phyloP scores from a whole-genome alignment of 2,329 filamentous ascomycete species.

The Trichophyton benhamiae region DNA sequence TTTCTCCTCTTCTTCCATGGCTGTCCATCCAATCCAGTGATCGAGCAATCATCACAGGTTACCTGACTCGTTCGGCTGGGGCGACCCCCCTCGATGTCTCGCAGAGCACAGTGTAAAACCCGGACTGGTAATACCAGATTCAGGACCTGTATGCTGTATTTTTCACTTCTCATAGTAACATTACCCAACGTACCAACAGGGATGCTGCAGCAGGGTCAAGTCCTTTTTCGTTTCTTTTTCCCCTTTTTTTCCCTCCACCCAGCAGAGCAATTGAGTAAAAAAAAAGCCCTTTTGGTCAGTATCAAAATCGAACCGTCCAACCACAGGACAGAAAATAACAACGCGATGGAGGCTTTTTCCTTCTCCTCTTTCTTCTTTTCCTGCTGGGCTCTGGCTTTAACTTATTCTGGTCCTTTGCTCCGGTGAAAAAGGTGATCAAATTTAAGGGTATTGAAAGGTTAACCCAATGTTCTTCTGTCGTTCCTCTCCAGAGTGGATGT shows the following conservation, averaged over 20 bases:
- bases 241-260: background rate
- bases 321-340: background rate
- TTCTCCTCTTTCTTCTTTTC: too few species aligned
- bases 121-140: too few species aligned
- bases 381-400: background rate
- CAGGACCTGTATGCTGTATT: too few species aligned
- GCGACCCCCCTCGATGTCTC: too few species aligned
- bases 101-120: too few species aligned
- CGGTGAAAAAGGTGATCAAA: background rate
- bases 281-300: background rate
- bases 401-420: constrained; percentile 1
- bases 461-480: background rate
- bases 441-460: background rate
- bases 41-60: too few species aligned
- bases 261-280: too few species aligned
- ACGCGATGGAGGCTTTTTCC: background rate
- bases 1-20: too few species aligned
- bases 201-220: background rate
- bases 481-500: background rate
- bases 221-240: background rate
- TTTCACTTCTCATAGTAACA: too few species aligned
- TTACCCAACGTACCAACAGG: too few species aligned
- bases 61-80: too few species aligned
- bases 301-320: background rate
- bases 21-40: too few species aligned